Evolutionary conservation across 495 filamentous ascomycete genomes (phyloP), one percentile per base, ranked within the genome.

Genomic region (Clohesyomyces aquaticus): DNA sequence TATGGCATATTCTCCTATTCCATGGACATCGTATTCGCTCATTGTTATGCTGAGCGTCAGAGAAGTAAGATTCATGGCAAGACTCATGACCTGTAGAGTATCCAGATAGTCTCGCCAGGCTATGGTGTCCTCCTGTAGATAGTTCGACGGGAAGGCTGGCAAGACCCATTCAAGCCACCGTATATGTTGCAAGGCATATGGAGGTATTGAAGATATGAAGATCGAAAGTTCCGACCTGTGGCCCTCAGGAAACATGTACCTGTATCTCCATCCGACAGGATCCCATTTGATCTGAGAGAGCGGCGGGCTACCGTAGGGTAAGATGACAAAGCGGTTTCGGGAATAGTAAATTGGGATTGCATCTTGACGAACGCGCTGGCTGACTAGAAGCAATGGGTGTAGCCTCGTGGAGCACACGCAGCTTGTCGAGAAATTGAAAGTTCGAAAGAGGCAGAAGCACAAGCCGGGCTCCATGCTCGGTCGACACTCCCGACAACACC

Each of bases 331-430:
- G 4, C 23, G 41, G 23, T 49, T 48, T 14, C 19, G 23, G 4
- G 10, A 26, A 41, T 10, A 59, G 43, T 22, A 59, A 21, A 49
- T 23, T n/a, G 41, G 55, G 12, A 59, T 47, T 14, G 55, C 43
- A 49, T 59, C 55, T 19, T 59, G 41, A 14, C 42, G 12, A 8
- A 59, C 55, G 29, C 49, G 55, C 2, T 14, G 41, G 29, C 43
- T 59, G 29, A 59, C 55, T 6, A 49, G 38, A 23, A 59, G 49
- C 10, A 59, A 26, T 3, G 55, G n/a, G 29, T 59, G 55, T 3
- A 41, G 8, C 4, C 26, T 32, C 11, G 10, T 19, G 9, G 11
- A 4, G 4, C 3, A 3, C 4, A 12, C 51, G n/a, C n/a, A 4
- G 27, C 4, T 35, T 3, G 16, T 4, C 14, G 48, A 26, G 22